Evolutionary conservation across 495 filamentous ascomycete species (phyloP), one percentile per base, ranked within the genome.

Genomic region (Penicillium parvum): DNA sequence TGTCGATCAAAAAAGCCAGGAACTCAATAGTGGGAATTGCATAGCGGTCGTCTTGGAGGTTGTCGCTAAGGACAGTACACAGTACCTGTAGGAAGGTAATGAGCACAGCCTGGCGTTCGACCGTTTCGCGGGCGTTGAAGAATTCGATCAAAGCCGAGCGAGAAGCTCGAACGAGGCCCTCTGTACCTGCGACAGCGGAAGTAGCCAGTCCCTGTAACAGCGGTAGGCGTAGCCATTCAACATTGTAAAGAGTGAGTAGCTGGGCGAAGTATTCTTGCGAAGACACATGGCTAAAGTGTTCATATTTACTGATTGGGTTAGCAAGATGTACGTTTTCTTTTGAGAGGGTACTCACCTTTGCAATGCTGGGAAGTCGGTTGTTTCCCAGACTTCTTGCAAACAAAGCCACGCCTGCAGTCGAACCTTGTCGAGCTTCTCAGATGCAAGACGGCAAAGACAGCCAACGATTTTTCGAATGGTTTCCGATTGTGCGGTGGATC

Each of bases 371-470:
- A 72, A 57, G 9, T 61, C 53, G 1, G 60, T 32, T 25, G 52
- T 49, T 20, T 63, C 56, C 73, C 72, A 76, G 39, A 57, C 67
- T 1, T 16, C 42, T 42, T 71, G 72, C 7, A 76, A 43, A 49
- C 68, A 70, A 26, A 55, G 58, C 58, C 74, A 76, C 22, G 89
- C 90, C 52, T 82, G 78, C 2, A 77, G 60, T 26, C 92, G 78
- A 21, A 97, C 80, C 44, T 88, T 85, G 57, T 98, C 92, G 4
- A 96, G 73, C 58, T 94, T 95, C 63, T 97, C 92, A 0, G 83
- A 76, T 15, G 86, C 81, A 18, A 96, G 65, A 8, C 89, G 74
- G 34, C 83, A 71, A 7, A 95, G 66, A 29, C 67, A 65, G 6
- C 58, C 54, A 9, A 71, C 47, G 11, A 77, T 45, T 1, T 52